A percentile compares a stretch with the other conserved stretches of the same genome.
These are phyloP conservation scores for Kazachstania psychrophila DNA, from an alignment of 805 yeast species.

Conservation along the genomic window DNA sequence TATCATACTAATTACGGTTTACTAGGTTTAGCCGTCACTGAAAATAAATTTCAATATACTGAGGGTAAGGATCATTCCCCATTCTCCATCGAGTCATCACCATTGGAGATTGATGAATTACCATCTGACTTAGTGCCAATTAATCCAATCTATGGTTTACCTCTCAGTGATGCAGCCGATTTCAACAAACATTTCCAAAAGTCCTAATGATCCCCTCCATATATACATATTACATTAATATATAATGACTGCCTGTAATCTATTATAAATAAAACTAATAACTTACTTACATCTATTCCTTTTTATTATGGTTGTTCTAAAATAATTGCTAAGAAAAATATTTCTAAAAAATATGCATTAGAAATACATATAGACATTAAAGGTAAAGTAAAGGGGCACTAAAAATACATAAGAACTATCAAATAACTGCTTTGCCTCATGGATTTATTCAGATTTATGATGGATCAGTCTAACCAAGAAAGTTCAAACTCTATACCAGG, in stretches of 20 bases:
- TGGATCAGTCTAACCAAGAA: not conserved
- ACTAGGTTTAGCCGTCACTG: slow-evolving; percentile 48
- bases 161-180: slow-evolving; percentile 34
- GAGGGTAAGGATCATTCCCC: slow-evolving; percentile 2
- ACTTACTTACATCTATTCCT: no score
- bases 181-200: slow-evolving; percentile 20
- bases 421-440: no score
- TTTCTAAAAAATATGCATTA: no score
- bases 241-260: no score
- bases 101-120: not conserved
- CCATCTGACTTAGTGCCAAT: slow-evolving; percentile 22
- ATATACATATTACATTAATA: not conserved
- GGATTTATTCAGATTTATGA: slow-evolving; percentile 1
- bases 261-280: not conserved
- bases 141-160: slow-evolving; percentile 55
- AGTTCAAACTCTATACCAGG: slow-evolving; percentile 4
- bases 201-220: not conserved
- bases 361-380: no score
- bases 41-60: slow-evolving; percentile 8
- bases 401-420: no score
- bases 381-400: no score
- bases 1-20: slow-evolving; percentile 86
- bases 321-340: no score
- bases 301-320: no score
- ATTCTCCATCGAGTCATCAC: not conserved